These are phyloP conservation scores for Rhodotorula sp. DNA, from an alignment of 1,284 basidiomycete species.

Conservation along the genomic window DNA sequence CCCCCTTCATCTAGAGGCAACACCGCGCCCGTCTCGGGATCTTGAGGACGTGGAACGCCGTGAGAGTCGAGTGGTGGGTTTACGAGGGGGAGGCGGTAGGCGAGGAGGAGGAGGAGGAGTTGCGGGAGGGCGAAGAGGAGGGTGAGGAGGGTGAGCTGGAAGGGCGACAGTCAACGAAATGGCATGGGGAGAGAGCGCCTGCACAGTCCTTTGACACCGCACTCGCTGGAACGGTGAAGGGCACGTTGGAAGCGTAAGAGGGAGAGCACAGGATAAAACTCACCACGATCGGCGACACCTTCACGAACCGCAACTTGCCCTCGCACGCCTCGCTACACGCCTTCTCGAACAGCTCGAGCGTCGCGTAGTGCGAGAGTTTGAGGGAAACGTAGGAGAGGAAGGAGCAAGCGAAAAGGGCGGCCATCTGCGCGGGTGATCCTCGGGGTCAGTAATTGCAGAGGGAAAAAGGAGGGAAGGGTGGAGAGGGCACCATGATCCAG, in stretches of 20 bases:
- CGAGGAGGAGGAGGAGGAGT: slow-evolving; percentile 11
- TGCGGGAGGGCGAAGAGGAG: slow-evolving; percentile 12
- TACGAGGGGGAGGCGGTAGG: slow-evolving; percentile 22
- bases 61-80: slow-evolving; percentile 27
- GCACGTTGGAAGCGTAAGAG: too few relatives aligned
- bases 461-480: background rate
- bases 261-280: too few relatives aligned
- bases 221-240: too few relatives aligned
- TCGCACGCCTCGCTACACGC: slow-evolving; percentile 1
- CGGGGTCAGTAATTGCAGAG: background rate
- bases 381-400: slow-evolving; percentile 17
- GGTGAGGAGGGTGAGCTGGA: slow-evolving; percentile 14
- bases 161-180: too few relatives aligned
- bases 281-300: too few relatives aligned
- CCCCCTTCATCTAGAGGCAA: slow-evolving; percentile 19
- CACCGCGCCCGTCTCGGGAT: slow-evolving; percentile 13
- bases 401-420: background rate
- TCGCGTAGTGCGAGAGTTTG: slow-evolving; percentile 17
- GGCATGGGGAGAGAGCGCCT: too few relatives aligned
- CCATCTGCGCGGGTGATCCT: background rate
- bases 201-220: too few relatives aligned
- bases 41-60: slow-evolving; percentile 16
- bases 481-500: slow-evolving; percentile 14
- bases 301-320: background rate
- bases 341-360: slow-evolving; percentile 1